Conservation (phyloP, 371 early-diverging fungal genomes). For the Apophysomyces trapeziformis region DNA sequence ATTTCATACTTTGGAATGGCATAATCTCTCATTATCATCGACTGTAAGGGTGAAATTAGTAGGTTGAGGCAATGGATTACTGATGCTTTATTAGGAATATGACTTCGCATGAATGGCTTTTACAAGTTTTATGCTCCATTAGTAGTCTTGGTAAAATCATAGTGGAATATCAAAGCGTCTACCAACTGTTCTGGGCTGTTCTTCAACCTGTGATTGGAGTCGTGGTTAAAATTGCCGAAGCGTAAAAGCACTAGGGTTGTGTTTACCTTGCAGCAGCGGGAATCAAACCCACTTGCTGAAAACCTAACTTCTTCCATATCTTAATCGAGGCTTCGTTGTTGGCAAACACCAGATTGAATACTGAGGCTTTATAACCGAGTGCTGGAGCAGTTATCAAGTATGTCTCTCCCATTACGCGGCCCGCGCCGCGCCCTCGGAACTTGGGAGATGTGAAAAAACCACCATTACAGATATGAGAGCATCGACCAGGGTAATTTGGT, state of each 20-base stretch:
- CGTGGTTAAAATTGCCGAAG: neutral
- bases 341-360: constrained; percentile 84
- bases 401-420: constrained; percentile 69
- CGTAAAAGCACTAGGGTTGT: neutral
- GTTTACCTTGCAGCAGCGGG: constrained; percentile 66
- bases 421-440: constrained; percentile 66
- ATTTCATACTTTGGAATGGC: no score
- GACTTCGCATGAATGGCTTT: no score
- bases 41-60: no score
- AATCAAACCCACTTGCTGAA: constrained; percentile 68
- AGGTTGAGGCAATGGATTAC: no score
- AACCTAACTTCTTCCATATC: constrained; percentile 72
- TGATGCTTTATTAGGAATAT: no score
- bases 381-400: constrained; percentile 66
- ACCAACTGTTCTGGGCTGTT: constrained; percentile 60
- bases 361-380: constrained; percentile 74
- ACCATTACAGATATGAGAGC: constrained; percentile 75
- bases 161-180: constrained; percentile 77
- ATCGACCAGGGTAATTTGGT: constrained; percentile 77
- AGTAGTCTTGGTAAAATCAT: constrained; percentile 57
- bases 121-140: neutral
- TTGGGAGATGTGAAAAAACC: constrained; percentile 68
- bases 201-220: constrained; percentile 28
- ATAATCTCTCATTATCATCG: no score
- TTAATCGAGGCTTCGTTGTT: constrained; percentile 68